A percentile compares a stretch with the other conserved stretches of the same genome.
phyloP scores from a whole-genome alignment of 768 basidiomycete species.

The Panaeolus cyanescens region DNA sequence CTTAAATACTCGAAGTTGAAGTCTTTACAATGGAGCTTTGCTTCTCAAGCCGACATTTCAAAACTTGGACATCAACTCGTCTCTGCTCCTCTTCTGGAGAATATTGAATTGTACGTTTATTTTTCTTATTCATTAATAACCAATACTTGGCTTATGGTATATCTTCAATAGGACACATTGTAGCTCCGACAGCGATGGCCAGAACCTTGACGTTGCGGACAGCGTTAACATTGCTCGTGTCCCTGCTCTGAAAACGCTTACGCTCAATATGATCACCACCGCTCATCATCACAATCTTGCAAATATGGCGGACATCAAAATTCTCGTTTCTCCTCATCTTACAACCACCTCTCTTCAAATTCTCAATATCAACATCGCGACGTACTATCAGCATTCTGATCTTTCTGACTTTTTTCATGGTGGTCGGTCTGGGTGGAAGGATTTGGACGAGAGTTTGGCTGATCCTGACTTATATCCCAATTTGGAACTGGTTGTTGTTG shows the following conservation, averaged over 20 bases:
- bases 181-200: background rate
- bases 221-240: background rate
- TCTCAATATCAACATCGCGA: background rate
- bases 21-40: background rate
- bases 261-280: background rate
- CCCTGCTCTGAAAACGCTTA: background rate
- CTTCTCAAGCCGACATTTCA: background rate
- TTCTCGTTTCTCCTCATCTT: background rate
- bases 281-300: background rate
- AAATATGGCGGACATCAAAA: background rate
- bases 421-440: background rate
- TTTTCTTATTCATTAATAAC: too few relatives aligned
- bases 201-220: background rate
- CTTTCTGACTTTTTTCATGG: background rate
- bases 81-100: background rate
- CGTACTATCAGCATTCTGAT: background rate
- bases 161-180: background rate
- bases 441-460: background rate
- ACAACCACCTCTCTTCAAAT: background rate
- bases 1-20: background rate
- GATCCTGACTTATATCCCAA: too few relatives aligned
- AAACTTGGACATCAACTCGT: background rate
- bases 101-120: background rate
- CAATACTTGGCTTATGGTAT: too few relatives aligned
- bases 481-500: too few relatives aligned